Evolutionary conservation across 441 rosid genomes (phyloP), one percentile per base, ranked within the genome.

Genomic region (Breynia disticha): DNA sequence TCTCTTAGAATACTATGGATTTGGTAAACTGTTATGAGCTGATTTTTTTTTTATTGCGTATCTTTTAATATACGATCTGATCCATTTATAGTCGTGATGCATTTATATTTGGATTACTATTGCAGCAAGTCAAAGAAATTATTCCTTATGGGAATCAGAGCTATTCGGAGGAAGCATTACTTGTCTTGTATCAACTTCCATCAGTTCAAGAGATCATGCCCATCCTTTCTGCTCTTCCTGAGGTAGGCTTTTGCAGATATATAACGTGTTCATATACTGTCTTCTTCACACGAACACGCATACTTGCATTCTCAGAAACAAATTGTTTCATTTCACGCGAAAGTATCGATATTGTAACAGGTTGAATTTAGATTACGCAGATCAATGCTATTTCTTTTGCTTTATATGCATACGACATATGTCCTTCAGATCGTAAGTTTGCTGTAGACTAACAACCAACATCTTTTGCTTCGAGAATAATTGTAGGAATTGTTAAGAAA

Each of bases 171-270:
- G 81, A 79, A 67, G 68, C 65, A 17, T 70, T 79, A 18, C 67
- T 71, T 13, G 51, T 61, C 55, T 49, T 76, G 56, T 42, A 72
- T 74, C 81, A 75, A 47, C 69, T 82, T 66, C 75, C 79, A 57
- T 74, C 90, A 46, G 79, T 76, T 53, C 79, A 77, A 75, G 82
- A 86, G 55, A 67, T 91, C 53, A 70, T 83, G 37, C 86, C 83
- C 15, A 39, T 79, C 57, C 84, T 91, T 67, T 83, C 98, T 53
- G 73, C 72, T 61, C 59, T 91, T 68, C 69, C 84, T 14, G 96
- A 91, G 94, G 98, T 86, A 57, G 24, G 61, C 58, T 48, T 38
- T 2, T 44, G 12, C 43, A 32, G 50, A 8, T 24, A 43, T 18
- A 14, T 46, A 32, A 15, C 38, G 12, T 11, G 45, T 20, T n/a